Evolutionary conservation across 208 protist genomes (phyloP).

Genomic region (Acanthamoeba triangularis): DNA sequence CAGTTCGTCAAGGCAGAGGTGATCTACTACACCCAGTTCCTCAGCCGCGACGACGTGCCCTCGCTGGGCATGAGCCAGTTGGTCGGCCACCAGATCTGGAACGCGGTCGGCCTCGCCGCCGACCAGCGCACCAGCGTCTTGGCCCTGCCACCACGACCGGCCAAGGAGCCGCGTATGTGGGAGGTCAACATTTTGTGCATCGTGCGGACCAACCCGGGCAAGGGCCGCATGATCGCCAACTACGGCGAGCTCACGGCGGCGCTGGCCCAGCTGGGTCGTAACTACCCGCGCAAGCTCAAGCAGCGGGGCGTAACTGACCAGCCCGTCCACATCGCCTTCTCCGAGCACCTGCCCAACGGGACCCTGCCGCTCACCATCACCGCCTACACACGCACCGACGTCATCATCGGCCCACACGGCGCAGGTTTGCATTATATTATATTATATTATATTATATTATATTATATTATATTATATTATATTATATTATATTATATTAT

Average conservation of each 20-base stretch:
- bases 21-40: constrained; percentile 35
- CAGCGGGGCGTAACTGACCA: neutral
- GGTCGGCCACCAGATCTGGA: neutral
- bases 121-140: neutral
- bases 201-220: constrained; percentile 5
- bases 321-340: neutral
- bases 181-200: constrained; percentile 27
- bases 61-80: neutral
- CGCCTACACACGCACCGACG: constrained; percentile 26
- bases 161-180: neutral
- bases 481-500: neutral
- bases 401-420: constrained; percentile 11
- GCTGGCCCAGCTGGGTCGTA: neutral
- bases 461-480: too few relatives aligned
- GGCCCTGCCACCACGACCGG: neutral
- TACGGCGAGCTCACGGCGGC: constrained; percentile 2
- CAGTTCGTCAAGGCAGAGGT: constrained; percentile 4
- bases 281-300: neutral
- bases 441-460: too few relatives aligned
- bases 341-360: neutral
- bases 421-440: neutral
- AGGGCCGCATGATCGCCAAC: neutral
- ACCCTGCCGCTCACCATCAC: neutral
- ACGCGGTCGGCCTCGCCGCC: neutral
- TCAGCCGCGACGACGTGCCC: constrained; percentile 9